Evolutionary conservation across 768 basidiomycete genomes (phyloP), one percentile per base, ranked within the genome.

Genomic region (Leucocoprinus sp.): DNA sequence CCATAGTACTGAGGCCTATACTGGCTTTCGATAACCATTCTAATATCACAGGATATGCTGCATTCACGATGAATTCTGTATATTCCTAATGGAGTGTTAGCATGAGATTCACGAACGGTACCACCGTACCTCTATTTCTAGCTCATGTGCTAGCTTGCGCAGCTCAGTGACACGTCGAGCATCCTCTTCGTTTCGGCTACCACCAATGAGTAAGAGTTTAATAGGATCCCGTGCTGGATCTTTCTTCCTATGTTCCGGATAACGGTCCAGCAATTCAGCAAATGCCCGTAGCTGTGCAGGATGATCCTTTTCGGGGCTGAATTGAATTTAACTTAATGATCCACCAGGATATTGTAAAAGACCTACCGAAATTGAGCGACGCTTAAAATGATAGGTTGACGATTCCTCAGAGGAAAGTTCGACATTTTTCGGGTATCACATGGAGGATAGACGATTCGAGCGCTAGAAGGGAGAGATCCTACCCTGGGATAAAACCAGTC

Each of bases 251-350:
- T 82, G 78, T 48, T 84, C 72, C 0, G 92, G 85, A 48, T 85
- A 67, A 1, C 52, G 52, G 38, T 66, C 58, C 18, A 90, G 63
- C 7, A 96, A 67, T 26, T 65, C 60, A 14, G 72, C 63, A 50
- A 96, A 79, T 0, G 92, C 78, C 11, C 63, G 67, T 8, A 98
- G 62, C 59, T 98, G 96, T 4, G 76, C 73, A 1, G 76, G 64
- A 45, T 98, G 93, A 55, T 96, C 88, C 60, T 99, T 99, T 66
- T 99, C 96, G 2, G 96, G 96, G 26, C 89, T 90, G 47, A 21
- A 27, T n/a, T 23, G 15, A 50, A 29, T 14, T 28, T 17, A 26
- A 28, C 21, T 35, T 37, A 23, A 8, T 29, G 33, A 11, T 17
- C 18, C 8, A 22, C 8, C 21, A 1, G 8, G 14, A 5, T 21